A percentile compares a stretch with the other conserved stretches of the same genome.
Conservation (phyloP, 805 yeast species). For the Saccharomycopsis sp. region DNA sequence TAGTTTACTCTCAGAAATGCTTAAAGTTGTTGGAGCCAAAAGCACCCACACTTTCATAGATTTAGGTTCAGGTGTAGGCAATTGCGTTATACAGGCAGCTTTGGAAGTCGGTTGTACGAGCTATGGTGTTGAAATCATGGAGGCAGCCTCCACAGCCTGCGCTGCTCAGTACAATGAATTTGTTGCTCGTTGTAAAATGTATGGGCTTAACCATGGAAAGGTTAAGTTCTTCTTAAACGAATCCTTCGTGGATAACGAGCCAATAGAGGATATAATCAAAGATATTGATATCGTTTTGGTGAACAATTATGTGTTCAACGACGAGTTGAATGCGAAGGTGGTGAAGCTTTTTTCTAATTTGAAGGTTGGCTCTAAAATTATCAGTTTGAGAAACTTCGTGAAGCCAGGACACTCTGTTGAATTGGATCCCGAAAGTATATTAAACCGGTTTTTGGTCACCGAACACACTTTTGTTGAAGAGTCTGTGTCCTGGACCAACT, state of each 20-base stretch:
- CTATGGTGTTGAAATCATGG: slow-evolving; percentile 89
- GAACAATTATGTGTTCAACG: slow-evolving; percentile 80
- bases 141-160: slow-evolving; percentile 67
- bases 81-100: slow-evolving; percentile 84
- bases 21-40: slow-evolving; percentile 48
- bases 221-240: slow-evolving; percentile 54
- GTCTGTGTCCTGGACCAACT: slow-evolving; percentile 83
- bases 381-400: slow-evolving; percentile 72
- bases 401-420: slow-evolving; percentile 69
- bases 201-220: slow-evolving; percentile 57
- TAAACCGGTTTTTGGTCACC: slow-evolving; percentile 60
- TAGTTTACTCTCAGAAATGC: slow-evolving; percentile 60
- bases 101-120: slow-evolving; percentile 77
- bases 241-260: slow-evolving; percentile 62
- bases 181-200: slow-evolving; percentile 46
- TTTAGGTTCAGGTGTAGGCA: slow-evolving; percentile 92
- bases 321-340: slow-evolving; percentile 61
- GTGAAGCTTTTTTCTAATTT: slow-evolving; percentile 56
- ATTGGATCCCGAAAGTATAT: slow-evolving; percentile 45
- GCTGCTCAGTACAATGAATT: slow-evolving; percentile 54
- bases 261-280: slow-evolving; percentile 47
- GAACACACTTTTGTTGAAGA: slow-evolving; percentile 45
- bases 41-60: slow-evolving; percentile 65
- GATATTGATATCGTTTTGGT: slow-evolving; percentile 67
- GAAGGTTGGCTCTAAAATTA: slow-evolving; percentile 69